Base-by-base conservation (phyloP, 1,139 yeast genomes). In the Diutina catenulata region DNA sequence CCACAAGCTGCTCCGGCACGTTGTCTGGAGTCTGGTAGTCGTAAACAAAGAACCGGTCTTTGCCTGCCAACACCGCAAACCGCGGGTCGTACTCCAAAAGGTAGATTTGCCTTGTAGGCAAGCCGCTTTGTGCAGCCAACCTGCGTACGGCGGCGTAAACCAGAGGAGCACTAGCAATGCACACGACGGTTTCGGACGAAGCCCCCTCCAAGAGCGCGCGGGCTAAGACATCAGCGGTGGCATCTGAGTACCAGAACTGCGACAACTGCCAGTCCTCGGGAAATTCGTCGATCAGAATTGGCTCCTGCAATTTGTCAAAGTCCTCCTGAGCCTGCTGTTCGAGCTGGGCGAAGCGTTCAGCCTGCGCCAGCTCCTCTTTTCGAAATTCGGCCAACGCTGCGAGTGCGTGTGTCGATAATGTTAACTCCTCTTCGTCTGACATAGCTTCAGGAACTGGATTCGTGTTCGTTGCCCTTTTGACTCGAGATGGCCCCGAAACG, bases 211-310 rank as follows among this genome's bases (percentile, higher is more conserved):
- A 56, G 28, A 86, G 60, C 14, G 83, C 93, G 42, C 68, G 71
- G 1, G 83, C 93, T 19, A 84, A 57, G 0, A 59, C 53, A 36
- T 66, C 68, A 0, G 95, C 87, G 1, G 95, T 87, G 4, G 63
- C 61, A 43, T 84, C 88, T 38, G 68, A 57, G 51, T 82, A 82
- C 50, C 50, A 47, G 57, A 87, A 87, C 55, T 87, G 96, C 0
- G 95, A 83, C 31, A 87, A 64, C 49, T 83, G 93, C 96, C 96
- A 87, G 57, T 87, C 94, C 57, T 87, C 95, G 52, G 80, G 70
- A 56, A 87, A 87, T 26, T 71, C 62, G 37, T 74, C 78, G 56
- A 82, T 82, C 21, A 74, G 47, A 11, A 64, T 40, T 13, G 31
- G 23, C 36, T 46, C 43, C 38, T 48, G 41, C 20, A 51, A 70